Evolutionary conservation across 2,329 filamentous ascomycete species (phyloP), one percentile per base, ranked within the genome.

Genomic region (Trichoderma harzianum): DNA sequence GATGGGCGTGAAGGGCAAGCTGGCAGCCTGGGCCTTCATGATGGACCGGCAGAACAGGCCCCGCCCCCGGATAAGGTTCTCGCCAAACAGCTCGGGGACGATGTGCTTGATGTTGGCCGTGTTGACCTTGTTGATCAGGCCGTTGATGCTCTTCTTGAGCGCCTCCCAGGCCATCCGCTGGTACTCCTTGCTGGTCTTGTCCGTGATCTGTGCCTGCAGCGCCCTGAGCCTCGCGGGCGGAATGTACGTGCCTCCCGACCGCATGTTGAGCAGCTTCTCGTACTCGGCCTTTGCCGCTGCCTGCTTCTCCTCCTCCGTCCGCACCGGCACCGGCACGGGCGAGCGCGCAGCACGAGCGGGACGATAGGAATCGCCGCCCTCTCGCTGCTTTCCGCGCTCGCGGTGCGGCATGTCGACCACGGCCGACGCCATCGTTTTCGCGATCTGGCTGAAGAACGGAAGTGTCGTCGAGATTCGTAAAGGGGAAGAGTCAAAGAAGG

Each of bases 151-250:
- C 86, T 99, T 99, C 85, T 99, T 99, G 78, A 99, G 85, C 14
- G 95, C 95, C 83, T 99, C 96, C 96, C 96, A 99, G 10, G 95
- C 94, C 93, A 99, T 97, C 77, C 96, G 93, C 87, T 98, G 96
- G 80, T 97, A 98, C 83, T 98, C 96, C 82, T 97, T 97, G 82
- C 92, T 97, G 69, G 89, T 91, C 86, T 97, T 97, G 84, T 99
- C 96, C 74, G 94, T 98, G 81, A 99, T 97, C 83, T 97, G 94
- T 68, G 95, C 93, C 84, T 99, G 96, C 73, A 99, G 88, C 51
- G 95, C 95, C 76, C 94, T 90, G 79, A 99, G 86, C 76, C 94
- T 89, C 67, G 95, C 95, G 0, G 96, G 96, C 24, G 96, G 96
- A 73, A 99, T 97, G 80, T 99, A 99, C 28, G 94, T 97, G 76